Evolutionary conservation across 2,329 filamentous ascomycete genomes (phyloP), one percentile per base, ranked within the genome.

Genomic region (Monosporascus sp.): DNA sequence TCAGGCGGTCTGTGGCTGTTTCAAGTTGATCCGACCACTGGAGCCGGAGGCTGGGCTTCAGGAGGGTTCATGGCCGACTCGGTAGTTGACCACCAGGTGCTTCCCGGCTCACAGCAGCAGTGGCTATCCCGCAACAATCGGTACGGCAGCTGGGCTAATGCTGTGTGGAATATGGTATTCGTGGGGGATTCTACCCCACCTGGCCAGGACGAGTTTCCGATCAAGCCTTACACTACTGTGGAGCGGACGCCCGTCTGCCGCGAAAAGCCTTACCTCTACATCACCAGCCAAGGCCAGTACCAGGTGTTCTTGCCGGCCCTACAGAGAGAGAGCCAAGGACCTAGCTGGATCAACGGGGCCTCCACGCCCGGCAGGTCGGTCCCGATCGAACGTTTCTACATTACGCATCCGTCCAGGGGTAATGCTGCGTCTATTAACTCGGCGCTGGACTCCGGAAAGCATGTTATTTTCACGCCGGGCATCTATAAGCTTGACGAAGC

Each of bases 121-220:
- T 69, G 67, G 67, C 52, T 69, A 14, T 69, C 67, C 14, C 62
- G 67, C 17, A 69, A 69, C 52, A 66, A 66, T 24, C 60, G 48
- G 53, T 69, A 68, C 44, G 67, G 65, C 8, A 65, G 60, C 48
- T 69, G 67, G 67, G 63, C 66, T 1, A 69, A 69, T 37, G 67
- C 59, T 14, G 67, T 69, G 2, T 69, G 67, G 67, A 69, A 69
- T 26, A 69, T 68, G 67, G 67, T 68, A 7, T 69, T 69, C 22
- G 63, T 69, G 7, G 67, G 67, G 6, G 66, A 67, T 22, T 49
- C 54, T 3, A 59, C 60, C 46, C 60, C 65, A n/a, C 67, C 67
- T 3, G 59, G 56, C 47, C 59, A 65, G 49, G 60, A 59, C 16
- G 59, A 60, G 31, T 69, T 65, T 35, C 67, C 66, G 11, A 49